Evolutionary conservation across 352 stramenopile species (phyloP), one percentile per base, ranked within the genome.

Genomic region (Phytophthora sansomeana): DNA sequence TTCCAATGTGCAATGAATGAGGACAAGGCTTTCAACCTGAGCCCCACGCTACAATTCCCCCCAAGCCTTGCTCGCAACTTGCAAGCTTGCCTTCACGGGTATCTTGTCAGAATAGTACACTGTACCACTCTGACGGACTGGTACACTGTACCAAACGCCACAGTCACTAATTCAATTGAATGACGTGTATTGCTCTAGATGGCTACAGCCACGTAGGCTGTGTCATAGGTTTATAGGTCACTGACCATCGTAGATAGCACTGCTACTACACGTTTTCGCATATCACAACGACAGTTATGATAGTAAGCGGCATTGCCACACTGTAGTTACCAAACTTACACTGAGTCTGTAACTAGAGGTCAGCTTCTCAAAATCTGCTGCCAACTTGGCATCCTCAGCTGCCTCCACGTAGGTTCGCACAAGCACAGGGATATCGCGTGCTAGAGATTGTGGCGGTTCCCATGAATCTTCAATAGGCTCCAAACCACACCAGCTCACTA

Each of bases 401-500:
- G n/a, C n/a, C n/a, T n/a, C n/a, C n/a, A n/a, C n/a, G n/a, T n/a
- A n/a, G n/a, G n/a, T n/a, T n/a, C n/a, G n/a, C n/a, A n/a, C n/a
- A n/a, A n/a, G n/a, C n/a, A n/a, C n/a, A n/a, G n/a, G n/a, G n/a
- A 44, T n/a, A 24, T 44, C 38, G 16, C 26, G 16, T 11, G 38
- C 38, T 5, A 44, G 13, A 10, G 38, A 44, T 17, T 52, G 14
- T 13, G 53, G n/a, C 10, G 36, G 57, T 19, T 58, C 38, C 46
- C 26, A n/a, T n/a, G n/a, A n/a, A n/a, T n/a, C n/a, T n/a, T n/a
- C n/a, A n/a, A n/a, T n/a, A n/a, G n/a, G n/a, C n/a, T 66, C 21
- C 6, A 67, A 29, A 6, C 48, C 59, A 48, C 50, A 44, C 29
- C 58, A 54, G 28, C 28, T 66, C 28, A 58, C 35, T 24, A 51